These are phyloP conservation scores for Globomyces pollinis-pini DNA, from an alignment of 192 early-diverging fungal genomes.

Conservation along the genomic window DNA sequence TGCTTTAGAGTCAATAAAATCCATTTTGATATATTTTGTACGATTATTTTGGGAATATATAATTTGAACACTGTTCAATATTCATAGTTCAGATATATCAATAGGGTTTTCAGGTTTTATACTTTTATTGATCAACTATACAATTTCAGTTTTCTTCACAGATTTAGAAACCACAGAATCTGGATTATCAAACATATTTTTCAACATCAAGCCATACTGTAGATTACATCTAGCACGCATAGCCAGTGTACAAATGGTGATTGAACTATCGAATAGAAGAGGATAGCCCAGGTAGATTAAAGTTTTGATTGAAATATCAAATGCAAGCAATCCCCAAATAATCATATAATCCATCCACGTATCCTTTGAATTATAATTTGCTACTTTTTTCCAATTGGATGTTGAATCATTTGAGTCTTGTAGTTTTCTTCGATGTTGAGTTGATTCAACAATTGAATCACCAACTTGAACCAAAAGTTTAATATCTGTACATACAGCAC, in stretches of 20 bases:
- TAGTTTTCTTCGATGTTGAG: background rate
- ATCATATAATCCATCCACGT: background rate
- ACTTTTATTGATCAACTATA: no score
- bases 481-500: constrained; percentile 7
- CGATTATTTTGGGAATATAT: no score
- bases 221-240: constrained; percentile 2
- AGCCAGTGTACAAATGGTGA: background rate
- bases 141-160: no score
- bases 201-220: constrained; percentile 8
- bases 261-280: constrained; percentile 2
- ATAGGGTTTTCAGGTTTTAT: no score
- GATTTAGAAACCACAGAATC: no score
- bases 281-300: constrained; percentile 4
- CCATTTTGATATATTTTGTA: no score
- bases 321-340: background rate
- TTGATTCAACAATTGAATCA: background rate
- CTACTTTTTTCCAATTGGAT: no score
- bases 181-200: background rate
- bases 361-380: no score
- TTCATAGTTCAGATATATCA: no score
- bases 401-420: no score
- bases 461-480: background rate
- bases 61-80: no score
- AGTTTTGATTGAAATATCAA: background rate
- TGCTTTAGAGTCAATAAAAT: no score